Evolutionary conservation across 495 filamentous ascomycete species (phyloP), one percentile per base, ranked within the genome.

Genomic region (Podospora bellae-mahoneyi): DNA sequence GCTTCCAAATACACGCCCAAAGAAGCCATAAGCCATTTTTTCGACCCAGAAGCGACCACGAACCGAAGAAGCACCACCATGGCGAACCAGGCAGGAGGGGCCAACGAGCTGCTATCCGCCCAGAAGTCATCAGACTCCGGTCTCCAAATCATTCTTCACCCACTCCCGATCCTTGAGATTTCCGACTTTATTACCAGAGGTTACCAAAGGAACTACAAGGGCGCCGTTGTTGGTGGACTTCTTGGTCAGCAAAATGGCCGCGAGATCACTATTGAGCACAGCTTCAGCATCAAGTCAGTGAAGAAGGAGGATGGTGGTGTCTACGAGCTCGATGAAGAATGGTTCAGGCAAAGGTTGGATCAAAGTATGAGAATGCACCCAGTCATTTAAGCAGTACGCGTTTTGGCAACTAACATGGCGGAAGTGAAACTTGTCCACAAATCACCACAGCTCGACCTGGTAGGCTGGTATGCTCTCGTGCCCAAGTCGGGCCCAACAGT

Each of bases 121-220:
- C 82, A 84, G 67, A 81, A 82, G 69, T 78, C 89, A 73, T 87
- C 91, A 10, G 91, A 93, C 66, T 92, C 91, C 16, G 89, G 90
- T 26, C 87, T 96, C 19, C 87, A 91, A 71, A 88, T 94, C 32
- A 90, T 92, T 72, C 88, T 99, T 4, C 95, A 99, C 75, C 95
- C 95, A 56, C 89, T 99, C 10, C 92, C 96, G 34, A 88, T 98
- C 63, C 92, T 99, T 79, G 96, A 91, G 20, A 94, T 99, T 68
- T 97, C 94, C 63, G 95, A 99, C 81, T 94, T 93, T 78, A 93
- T 97, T 76, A 96, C 94, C 56, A 88, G 95, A 63, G 93, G 95
- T 79, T 91, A 88, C 16, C 85, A 95, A 55, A 88, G 96, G 32
- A 83, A 85, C 61, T 86, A 91, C 64, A 77, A 84, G 57, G 91